These are phyloP conservation scores for Coemansia sp. DNA, from an alignment of 192 early-diverging fungal genomes.

Conservation along the genomic window DNA sequence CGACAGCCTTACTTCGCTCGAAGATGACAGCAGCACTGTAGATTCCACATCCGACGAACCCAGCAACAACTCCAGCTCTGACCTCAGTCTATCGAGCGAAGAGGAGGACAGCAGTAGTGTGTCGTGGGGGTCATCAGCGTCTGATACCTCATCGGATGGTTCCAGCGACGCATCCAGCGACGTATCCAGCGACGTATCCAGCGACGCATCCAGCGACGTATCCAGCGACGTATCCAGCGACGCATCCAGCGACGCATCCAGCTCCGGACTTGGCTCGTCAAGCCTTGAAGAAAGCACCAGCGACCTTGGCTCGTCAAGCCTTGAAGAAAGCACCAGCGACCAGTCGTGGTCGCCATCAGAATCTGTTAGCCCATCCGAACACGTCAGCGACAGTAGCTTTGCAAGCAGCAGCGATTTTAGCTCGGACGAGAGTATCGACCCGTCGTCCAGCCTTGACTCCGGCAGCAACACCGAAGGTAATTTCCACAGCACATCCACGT, in stretches of 20 bases:
- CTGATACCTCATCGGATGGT: neutral
- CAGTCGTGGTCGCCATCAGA: neutral
- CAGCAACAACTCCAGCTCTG: neutral
- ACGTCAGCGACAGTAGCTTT: neutral
- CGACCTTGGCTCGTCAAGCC: neutral
- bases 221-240: too few species aligned
- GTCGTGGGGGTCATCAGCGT: too few species aligned
- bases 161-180: too few species aligned
- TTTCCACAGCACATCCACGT: slow-evolving; percentile 8
- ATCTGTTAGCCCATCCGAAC: neutral
- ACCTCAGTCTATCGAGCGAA: neutral
- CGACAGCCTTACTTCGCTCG: too few species aligned
- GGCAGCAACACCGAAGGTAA: slow-evolving; percentile 15
- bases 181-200: too few species aligned
- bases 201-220: too few species aligned
- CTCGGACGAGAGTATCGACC: neutral
- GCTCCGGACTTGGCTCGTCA: neutral
- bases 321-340: neutral
- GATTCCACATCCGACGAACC: neutral
- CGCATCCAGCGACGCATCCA: neutral
- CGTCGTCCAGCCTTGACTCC: too few species aligned
- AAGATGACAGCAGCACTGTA: neutral
- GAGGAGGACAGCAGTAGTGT: neutral
- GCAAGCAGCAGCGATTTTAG: neutral
- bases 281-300: neutral